phyloP scores from a whole-genome alignment of 73 alveolate genomes.

The Paramecium tetraurelia region DNA sequence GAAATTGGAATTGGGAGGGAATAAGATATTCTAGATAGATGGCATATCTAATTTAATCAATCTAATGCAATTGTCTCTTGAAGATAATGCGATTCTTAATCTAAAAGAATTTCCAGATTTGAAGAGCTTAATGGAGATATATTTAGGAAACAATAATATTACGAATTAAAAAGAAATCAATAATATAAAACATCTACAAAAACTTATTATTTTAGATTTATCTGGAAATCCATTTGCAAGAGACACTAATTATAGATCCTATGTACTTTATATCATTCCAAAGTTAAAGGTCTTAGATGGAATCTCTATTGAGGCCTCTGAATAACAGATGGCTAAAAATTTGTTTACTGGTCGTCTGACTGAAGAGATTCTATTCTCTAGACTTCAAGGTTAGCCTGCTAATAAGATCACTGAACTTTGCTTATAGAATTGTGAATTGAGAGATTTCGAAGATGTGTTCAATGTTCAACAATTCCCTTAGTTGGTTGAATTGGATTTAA shows the following conservation, averaged over 20 bases:
- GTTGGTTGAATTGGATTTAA: conserved; percentile 76
- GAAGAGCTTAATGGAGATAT: conserved; percentile 87
- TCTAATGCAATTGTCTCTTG: conserved; percentile 89
- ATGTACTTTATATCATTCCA: conserved; percentile 73
- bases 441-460: conserved; percentile 84
- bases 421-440: conserved; percentile 70
- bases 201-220: conserved; percentile 81
- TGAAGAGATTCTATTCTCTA: conserved; percentile 80
- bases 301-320: conserved; percentile 71
- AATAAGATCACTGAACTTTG: conserved; percentile 73
- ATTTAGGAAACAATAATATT: conserved; percentile 91
- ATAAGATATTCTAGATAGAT: conserved; percentile 72
- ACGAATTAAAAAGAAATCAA: conserved; percentile 70
- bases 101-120: conserved; percentile 84
- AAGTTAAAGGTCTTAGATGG: conserved; percentile 88
- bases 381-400: conserved; percentile 66
- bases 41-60: conserved; percentile 33
- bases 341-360: conserved; percentile 84
- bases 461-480: conserved; percentile 70
- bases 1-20: conserved; percentile 84
- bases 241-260: conserved; percentile 74
- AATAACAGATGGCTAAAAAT: conserved; percentile 76
- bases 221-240: conserved; percentile 77
- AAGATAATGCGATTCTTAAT: conserved; percentile 85
- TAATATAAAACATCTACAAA: conserved; percentile 71